phyloP scores from a whole-genome alignment of 1,284 basidiomycete species.

The Quambalaria eucalypti region DNA sequence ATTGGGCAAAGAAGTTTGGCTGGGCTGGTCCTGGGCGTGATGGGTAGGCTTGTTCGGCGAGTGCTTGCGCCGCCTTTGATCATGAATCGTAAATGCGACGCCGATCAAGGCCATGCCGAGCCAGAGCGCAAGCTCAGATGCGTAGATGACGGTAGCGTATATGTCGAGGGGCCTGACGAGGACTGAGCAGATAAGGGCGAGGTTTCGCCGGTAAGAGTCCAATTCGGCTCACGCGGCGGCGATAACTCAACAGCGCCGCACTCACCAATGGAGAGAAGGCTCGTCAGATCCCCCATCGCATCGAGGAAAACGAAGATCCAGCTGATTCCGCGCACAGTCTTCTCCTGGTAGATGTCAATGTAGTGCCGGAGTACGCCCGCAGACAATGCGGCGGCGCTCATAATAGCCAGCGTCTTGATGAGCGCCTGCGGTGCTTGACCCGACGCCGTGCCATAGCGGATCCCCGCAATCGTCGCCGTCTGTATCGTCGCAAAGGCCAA shows the following conservation, averaged over 20 bases:
- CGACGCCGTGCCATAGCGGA: constrained; percentile 2
- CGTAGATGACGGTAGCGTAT: constrained; percentile 8
- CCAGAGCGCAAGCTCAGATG: constrained; percentile 9
- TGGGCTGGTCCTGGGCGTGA: too few relatives aligned
- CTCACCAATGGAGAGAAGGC: constrained; percentile 12
- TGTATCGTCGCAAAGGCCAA: constrained; percentile 4
- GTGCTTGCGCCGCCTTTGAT: not conserved
- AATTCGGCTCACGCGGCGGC: not conserved
- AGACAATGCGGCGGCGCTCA: constrained; percentile 14
- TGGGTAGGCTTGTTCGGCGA: too few relatives aligned
- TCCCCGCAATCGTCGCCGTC: not conserved
- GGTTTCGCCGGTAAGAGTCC: not conserved
- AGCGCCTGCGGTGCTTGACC: not conserved
- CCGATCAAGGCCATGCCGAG: constrained; percentile 9
- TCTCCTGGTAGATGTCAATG: constrained; percentile 17
- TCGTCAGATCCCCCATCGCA: constrained; percentile 19
- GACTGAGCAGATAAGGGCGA: not conserved
- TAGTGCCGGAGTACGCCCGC: constrained; percentile 23
- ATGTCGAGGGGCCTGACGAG: not conserved
- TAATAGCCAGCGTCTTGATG: constrained; percentile 9
- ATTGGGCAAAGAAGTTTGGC: too few relatives aligned
- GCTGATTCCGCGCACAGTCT: constrained; percentile 17
- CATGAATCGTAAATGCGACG: not conserved
- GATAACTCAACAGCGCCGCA: not conserved
- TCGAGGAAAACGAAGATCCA: constrained; percentile 22